These are phyloP conservation scores for Diaporthe nobilis DNA, from an alignment of 2,329 filamentous ascomycete species.

Conservation along the genomic window DNA sequence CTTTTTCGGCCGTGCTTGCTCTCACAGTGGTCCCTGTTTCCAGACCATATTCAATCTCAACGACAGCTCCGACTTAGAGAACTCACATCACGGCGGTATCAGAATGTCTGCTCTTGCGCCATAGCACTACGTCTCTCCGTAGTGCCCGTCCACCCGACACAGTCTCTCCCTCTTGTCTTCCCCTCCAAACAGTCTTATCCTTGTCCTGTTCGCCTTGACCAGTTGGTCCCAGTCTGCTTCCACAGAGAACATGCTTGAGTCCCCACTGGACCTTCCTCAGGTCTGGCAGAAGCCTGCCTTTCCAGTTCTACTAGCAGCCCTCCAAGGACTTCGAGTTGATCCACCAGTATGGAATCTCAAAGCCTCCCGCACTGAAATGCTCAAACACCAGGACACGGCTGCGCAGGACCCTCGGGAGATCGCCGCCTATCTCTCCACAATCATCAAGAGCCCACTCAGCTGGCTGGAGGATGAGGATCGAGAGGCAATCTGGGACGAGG, in stretches of 20 bases:
- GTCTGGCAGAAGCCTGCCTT: constrained; percentile 82
- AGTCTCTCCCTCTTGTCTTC: background rate
- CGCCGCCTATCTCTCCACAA: constrained; percentile 76
- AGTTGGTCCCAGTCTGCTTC: background rate
- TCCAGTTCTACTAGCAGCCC: constrained; percentile 72
- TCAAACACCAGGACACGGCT: constrained; percentile 58
- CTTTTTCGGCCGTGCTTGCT: too few relatives aligned
- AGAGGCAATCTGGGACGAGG: constrained; percentile 82
- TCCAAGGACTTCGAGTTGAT: constrained; percentile 76
- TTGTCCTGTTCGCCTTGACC: background rate
- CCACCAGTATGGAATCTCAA: constrained; percentile 77
- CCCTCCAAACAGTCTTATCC: background rate
- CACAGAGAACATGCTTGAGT: constrained; percentile 48
- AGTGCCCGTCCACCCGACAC: constrained; percentile 29
- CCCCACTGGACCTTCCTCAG: constrained; percentile 79
- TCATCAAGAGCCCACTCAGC: constrained; percentile 75
- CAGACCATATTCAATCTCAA: background rate
- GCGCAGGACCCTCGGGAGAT: constrained; percentile 64
- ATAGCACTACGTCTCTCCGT: constrained; percentile 32
- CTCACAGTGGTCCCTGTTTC: background rate
- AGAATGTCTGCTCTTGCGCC: constrained; percentile 30
- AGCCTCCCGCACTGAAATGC: constrained; percentile 57
- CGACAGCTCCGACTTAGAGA: background rate
- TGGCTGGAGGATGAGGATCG: constrained; percentile 80
- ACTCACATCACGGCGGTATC: background rate